phyloP scores from a whole-genome alignment of 192 early-diverging fungal genomes.

The Coemansia sp. region DNA sequence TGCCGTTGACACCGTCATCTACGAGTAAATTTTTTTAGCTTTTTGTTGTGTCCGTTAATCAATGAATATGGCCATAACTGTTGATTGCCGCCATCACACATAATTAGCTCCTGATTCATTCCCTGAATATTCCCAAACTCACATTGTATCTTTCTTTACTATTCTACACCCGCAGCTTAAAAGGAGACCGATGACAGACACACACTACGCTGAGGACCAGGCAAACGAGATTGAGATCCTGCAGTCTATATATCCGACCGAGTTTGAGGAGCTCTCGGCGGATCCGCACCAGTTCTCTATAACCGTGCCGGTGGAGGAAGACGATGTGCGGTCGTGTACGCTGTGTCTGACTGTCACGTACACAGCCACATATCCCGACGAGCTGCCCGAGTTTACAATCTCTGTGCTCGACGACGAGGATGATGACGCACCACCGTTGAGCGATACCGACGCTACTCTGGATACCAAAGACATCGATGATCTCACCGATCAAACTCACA shows the following conservation, averaged over 20 bases:
- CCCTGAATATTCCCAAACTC: background rate
- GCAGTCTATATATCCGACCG: conserved; percentile 79
- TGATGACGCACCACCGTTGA: conserved; percentile 29
- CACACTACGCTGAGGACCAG: conserved; percentile 78
- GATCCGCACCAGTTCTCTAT: conserved; percentile 60
- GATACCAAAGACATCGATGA: conserved; percentile 39
- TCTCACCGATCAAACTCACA: conserved; percentile 28
- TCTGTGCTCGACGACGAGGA: conserved; percentile 31
- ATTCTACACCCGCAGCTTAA: background rate
- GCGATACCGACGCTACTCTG: conserved; percentile 51
- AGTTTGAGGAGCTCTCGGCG: conserved; percentile 61
- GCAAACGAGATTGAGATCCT: conserved; percentile 77
- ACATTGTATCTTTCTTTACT: background rate
- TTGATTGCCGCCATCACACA: background rate
- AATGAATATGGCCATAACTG: background rate
- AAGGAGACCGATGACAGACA: conserved; percentile 25
- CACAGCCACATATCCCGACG: conserved; percentile 73
- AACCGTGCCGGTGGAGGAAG: conserved; percentile 62
- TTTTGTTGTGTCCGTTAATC: background rate
- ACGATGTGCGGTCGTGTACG: conserved; percentile 57
- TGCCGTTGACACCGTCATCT: conserved; percentile 66
- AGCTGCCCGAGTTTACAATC: conserved; percentile 65
- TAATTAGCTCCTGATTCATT: background rate
- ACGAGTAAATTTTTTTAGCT: conserved; percentile 60
- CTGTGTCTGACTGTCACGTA: conserved; percentile 62